Conservation (phyloP, 2,329 filamentous ascomycete genomes). For the Colletotrichum zoysiae region DNA sequence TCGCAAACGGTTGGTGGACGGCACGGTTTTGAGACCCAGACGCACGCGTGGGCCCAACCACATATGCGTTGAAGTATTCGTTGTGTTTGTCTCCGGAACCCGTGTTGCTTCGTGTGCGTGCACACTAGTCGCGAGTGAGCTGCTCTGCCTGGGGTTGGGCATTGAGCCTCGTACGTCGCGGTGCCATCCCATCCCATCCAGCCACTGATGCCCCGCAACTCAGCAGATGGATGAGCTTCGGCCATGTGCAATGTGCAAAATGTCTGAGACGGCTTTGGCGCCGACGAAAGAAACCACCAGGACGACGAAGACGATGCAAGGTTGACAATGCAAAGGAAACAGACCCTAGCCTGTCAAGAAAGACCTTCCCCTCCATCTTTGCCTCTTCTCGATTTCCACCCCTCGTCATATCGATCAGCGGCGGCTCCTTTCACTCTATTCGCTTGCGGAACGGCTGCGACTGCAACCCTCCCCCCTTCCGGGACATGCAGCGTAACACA, state of each 20-base stretch:
- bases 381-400: neutral
- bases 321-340: neutral
- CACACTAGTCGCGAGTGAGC: neutral
- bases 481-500: constrained; percentile 1
- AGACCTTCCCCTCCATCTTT: neutral
- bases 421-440: constrained; percentile 1
- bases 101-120: too few relatives aligned
- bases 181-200: too few relatives aligned
- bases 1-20: constrained; percentile 31
- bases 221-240: neutral
- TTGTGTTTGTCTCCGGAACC: too few relatives aligned
- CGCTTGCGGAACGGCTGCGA: constrained; percentile 19
- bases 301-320: neutral
- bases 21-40: neutral
- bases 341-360: constrained; percentile 1
- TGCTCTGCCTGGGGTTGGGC: neutral
- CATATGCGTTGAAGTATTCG: neutral
- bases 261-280: constrained; percentile 12
- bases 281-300: neutral
- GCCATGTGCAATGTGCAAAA: neutral
- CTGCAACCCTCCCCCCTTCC: constrained; percentile 13
- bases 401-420: constrained; percentile 8
- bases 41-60: neutral
- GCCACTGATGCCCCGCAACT: neutral
- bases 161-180: neutral